Evolutionary conservation across 192 early-diverging fungal species (phyloP).

Genomic region (Mortierella alpina): DNA sequence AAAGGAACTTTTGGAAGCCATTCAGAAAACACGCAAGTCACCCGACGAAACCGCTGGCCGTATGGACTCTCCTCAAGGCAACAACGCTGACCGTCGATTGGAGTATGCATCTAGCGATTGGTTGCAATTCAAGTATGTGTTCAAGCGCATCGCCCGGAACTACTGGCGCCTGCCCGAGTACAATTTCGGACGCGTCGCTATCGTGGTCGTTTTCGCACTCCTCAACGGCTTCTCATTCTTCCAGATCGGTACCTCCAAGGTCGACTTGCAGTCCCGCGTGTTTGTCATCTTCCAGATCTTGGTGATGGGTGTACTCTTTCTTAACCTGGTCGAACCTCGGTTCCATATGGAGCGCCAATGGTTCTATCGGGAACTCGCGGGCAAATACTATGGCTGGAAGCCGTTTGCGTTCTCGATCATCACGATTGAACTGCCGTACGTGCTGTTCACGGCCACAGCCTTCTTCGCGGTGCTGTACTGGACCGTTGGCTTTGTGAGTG

Average conservation of each 20-base stretch:
- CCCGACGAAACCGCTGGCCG: not conserved
- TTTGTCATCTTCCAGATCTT: slow-evolving; percentile 79
- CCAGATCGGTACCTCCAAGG: slow-evolving; percentile 63
- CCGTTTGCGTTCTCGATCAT: slow-evolving; percentile 73
- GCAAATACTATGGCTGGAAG: slow-evolving; percentile 75
- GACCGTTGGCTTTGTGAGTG: slow-evolving; percentile 69
- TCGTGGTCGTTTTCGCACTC: slow-evolving; percentile 71
- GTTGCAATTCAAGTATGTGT: slow-evolving; percentile 70
- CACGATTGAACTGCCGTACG: slow-evolving; percentile 78
- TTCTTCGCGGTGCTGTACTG: slow-evolving; percentile 85
- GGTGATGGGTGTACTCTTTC: slow-evolving; percentile 73
- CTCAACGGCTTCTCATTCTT: slow-evolving; percentile 81
- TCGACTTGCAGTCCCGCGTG: slow-evolving; percentile 73
- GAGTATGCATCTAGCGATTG: slow-evolving; percentile 60
- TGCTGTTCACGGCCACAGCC: slow-evolving; percentile 66
- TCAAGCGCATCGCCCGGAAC: slow-evolving; percentile 69
- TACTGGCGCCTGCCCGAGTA: slow-evolving; percentile 83
- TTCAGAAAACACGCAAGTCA: slow-evolving; percentile 62
- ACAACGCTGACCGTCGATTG: slow-evolving; percentile 38
- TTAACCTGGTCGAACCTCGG: slow-evolving; percentile 76
- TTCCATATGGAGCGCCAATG: slow-evolving; percentile 75
- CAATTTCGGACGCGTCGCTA: slow-evolving; percentile 75
- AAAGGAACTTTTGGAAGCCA: slow-evolving; percentile 53
- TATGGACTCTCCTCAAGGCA: not conserved
- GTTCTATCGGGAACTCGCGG: slow-evolving; percentile 74